Evolutionary conservation across 1,284 basidiomycete genomes (phyloP).

Genomic region (Coniferiporia sulphurascens): DNA sequence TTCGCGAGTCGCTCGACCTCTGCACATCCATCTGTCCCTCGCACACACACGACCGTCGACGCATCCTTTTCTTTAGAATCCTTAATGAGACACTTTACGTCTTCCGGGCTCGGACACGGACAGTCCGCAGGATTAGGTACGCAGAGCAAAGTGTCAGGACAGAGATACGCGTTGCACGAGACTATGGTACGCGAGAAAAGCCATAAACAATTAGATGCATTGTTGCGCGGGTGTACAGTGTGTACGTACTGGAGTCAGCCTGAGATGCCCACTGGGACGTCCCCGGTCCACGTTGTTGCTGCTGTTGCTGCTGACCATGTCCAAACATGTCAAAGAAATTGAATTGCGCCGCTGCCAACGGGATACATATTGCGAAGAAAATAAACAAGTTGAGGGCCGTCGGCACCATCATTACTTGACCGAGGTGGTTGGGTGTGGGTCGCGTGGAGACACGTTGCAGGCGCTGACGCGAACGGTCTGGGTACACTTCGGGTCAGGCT

Average conservation of each 20-base stretch:
- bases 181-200: conserved; percentile 35
- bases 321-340: conserved; percentile 63
- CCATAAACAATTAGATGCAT: no score
- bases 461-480: no score
- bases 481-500: no score
- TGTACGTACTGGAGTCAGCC: conserved; percentile 37
- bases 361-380: conserved; percentile 10
- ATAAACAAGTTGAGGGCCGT: conserved; percentile 6
- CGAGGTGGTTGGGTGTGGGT: no score
- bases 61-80: conserved; percentile 38
- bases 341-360: conserved; percentile 46
- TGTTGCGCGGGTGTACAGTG: neutral
- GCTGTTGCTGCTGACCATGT: conserved; percentile 39
- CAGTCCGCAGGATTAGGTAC: conserved; percentile 50
- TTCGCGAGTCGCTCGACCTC: conserved; percentile 43
- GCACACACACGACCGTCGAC: conserved; percentile 51
- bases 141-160: conserved; percentile 56
- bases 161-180: conserved; percentile 55
- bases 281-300: conserved; percentile 40
- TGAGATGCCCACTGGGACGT: conserved; percentile 58
- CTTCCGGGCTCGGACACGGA: conserved; percentile 56
- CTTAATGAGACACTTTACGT: conserved; percentile 54
- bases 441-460: neutral
- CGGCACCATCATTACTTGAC: neutral
- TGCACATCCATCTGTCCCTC: conserved; percentile 48